Evolutionary conservation across 306 rosid genomes (phyloP), one percentile per base, ranked within the genome.

Genomic region (Vigna reflexopilosa): DNA sequence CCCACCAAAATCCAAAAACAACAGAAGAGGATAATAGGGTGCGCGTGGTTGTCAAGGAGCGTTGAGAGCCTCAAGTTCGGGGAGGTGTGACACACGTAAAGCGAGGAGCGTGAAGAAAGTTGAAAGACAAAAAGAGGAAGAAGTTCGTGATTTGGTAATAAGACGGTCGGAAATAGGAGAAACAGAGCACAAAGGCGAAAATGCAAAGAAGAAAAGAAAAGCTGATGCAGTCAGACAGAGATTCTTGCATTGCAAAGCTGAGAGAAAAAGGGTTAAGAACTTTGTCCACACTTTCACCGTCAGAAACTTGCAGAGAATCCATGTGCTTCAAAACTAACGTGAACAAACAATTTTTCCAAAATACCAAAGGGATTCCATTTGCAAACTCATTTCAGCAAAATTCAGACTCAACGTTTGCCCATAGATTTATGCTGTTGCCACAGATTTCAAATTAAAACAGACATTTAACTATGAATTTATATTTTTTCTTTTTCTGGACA

Each of bases 141-240:
- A 67, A 80, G 22, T 50, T 86, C 57, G 90, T 87, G 86, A 89
- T 89, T 83, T 70, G 88, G 84, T 67, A 85, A 87, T 84, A 84
- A 87, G 73, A 78, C 49, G 81, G 84, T 73, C 78, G 88, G 84
- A 76, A 61, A 80, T 87, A 87, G 84, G 70, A 75, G 47, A 19
- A 40, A 2, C 24, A 71, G 15, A 71, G 16, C 67, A 30, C 3
- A 54, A 49, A 44, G 20, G 32, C 30, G 13, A 49, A 38, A 32
- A 45, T 57, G 72, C 34, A 62, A 68, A 36, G 47, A 51, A 17
- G 45, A 77, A 54, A 16, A 38, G 7, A 40, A 76, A 73, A 36
- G 83, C 87, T 85, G 87, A 75, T 30, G 34, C 34, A 30, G 34
- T 30, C 56, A n/a, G 15, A 22, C 50, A 78, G 79, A 81, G 84